A percentile compares a stretch with the other conserved stretches of the same genome.
phyloP scores from a whole-genome alignment of 768 basidiomycete species.

The Strobilomyces echinocephalus region DNA sequence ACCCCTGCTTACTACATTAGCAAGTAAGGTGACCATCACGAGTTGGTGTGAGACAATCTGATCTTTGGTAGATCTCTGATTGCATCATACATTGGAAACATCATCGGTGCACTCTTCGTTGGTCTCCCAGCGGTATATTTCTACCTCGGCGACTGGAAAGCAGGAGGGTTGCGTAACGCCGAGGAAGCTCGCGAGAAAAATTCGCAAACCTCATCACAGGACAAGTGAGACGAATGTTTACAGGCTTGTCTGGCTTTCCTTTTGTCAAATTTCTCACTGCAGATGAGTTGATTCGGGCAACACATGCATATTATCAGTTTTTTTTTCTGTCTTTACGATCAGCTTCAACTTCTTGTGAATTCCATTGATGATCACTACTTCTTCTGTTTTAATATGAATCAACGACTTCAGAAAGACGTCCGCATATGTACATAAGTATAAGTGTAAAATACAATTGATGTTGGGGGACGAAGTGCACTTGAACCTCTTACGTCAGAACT shows the following conservation, averaged over 20 bases:
- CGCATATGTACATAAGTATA: neutral
- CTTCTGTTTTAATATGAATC: too few relatives aligned
- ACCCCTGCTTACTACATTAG: slow-evolving; percentile 52
- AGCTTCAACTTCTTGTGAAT: neutral
- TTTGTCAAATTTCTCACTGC: neutral
- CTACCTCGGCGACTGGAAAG: slow-evolving; percentile 50
- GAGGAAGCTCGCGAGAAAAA: slow-evolving; percentile 34
- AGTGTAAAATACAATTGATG: neutral
- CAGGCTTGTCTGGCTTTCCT: neutral
- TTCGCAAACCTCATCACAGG: slow-evolving; percentile 9
- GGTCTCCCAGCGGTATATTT: slow-evolving; percentile 62
- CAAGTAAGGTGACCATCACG: slow-evolving; percentile 42
- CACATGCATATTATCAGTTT: neutral
- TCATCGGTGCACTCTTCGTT: slow-evolving; percentile 60
- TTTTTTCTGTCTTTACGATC: neutral
- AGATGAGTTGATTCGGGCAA: neutral
- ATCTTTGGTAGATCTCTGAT: slow-evolving; percentile 48
- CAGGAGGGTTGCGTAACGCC: slow-evolving; percentile 34
- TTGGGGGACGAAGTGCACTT: neutral
- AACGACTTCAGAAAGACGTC: neutral
- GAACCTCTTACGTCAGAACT: neutral
- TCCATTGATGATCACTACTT: neutral
- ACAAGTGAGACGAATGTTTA: neutral
- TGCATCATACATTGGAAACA: slow-evolving; percentile 62
- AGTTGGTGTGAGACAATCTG: neutral